Base-by-base conservation (phyloP, 2,329 filamentous ascomycete species). In the Xylariaceae sp. region DNA sequence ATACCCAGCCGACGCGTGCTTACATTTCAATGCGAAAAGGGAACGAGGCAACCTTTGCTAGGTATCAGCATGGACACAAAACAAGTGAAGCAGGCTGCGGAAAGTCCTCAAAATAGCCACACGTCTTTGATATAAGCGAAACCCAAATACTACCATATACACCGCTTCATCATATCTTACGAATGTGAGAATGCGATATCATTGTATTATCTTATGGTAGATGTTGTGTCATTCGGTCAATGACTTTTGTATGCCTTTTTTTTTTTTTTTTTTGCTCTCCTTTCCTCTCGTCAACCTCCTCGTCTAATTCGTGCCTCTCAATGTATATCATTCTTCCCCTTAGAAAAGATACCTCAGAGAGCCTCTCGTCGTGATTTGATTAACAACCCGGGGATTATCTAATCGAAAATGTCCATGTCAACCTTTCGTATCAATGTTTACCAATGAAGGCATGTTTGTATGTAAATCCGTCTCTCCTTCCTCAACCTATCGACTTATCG, bases 291-390 rank as follows among this genome's bases (percentile, higher is more conserved):
- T 27, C 34, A 29, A 19, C 19, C 35, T 26, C n/a, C 32, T 45
- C 32, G 35, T 56, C 53, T 40, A 56, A 44, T 51, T 44, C 50
- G 54, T 48, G 35, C 47, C 51, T 49, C 29, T 35, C 44, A 41
- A 8, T 32, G 11, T 47, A 30, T 34, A 30, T 34, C 32, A 26
- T n/a, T 30, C 29, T 19, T 19, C 29, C 43, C 29, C 9, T 9
- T 27, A 45, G 47, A 47, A 42, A 41, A 44, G 42, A 45, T 30
- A 45, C 32, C 43, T n/a, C 30, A 45, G 8, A 4, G 27, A 35
- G 47, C 49, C 51, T 53, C 47, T 3, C 5, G n/a, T 26, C 9
- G n/a, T 40, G 27, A 42, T 7, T 30, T 31, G 19, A 30, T 31
- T 30, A 45, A 6, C n/a, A 54, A 44, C 31, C 31, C 34, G 26